Conservation (phyloP, 192 early-diverging fungal genomes). For the Gryganskiella cystojenkinii region DNA sequence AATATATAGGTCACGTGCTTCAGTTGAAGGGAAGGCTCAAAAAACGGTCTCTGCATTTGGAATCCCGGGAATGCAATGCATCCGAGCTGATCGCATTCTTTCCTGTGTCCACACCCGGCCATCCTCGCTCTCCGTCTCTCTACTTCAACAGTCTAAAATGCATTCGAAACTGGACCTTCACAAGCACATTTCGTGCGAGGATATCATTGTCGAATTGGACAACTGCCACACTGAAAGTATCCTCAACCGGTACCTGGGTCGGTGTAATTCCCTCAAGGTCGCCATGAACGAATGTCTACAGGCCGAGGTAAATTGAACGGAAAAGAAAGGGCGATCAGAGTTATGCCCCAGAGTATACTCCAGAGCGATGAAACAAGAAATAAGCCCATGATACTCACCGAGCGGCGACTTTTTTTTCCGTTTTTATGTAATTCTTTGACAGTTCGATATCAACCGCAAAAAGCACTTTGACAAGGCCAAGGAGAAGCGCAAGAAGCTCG, state of each 20-base stretch:
- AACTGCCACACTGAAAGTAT: slow-evolving; percentile 61
- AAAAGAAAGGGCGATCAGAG: background rate
- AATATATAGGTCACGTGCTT: too few relatives aligned
- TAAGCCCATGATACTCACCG: background rate
- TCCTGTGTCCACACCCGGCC: too few relatives aligned
- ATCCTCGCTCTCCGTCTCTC: too few relatives aligned
- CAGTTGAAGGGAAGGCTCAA: too few relatives aligned
- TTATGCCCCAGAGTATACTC: too few relatives aligned
- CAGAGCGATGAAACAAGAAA: too few relatives aligned
- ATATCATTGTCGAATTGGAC: slow-evolving; percentile 63
- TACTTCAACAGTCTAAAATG: too few relatives aligned
- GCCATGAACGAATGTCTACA: slow-evolving; percentile 64
- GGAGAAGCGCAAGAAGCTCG: slow-evolving; percentile 57
- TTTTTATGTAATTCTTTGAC: slow-evolving; percentile 1
- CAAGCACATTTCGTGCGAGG: slow-evolving; percentile 57
- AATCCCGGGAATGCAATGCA: too few relatives aligned
- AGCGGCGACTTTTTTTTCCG: background rate
- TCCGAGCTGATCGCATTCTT: too few relatives aligned
- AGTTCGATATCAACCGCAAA: slow-evolving; percentile 61
- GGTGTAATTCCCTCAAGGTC: slow-evolving; percentile 61
- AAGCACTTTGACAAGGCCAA: slow-evolving; percentile 55
- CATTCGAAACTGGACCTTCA: slow-evolving; percentile 53
- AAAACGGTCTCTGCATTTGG: too few relatives aligned
- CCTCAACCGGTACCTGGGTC: slow-evolving; percentile 62
- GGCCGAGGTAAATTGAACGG: slow-evolving; percentile 54